Evolutionary conservation across 495 filamentous ascomycete genomes (phyloP), one percentile per base, ranked within the genome.

Genomic region (Annulohypoxylon maeteangense): DNA sequence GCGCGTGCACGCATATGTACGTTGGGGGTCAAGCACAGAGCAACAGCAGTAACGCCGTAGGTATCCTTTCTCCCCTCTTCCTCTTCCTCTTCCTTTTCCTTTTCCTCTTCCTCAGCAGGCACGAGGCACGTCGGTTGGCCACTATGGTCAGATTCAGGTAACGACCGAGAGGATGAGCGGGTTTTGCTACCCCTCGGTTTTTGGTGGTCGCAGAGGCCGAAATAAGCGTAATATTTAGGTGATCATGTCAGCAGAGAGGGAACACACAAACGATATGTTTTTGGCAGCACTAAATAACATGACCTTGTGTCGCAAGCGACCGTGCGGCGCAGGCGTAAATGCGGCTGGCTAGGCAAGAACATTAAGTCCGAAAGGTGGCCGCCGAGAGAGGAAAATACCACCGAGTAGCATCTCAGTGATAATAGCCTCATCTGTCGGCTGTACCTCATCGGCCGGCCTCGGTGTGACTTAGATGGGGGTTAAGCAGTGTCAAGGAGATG

Each of bases 281-380:
- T 29, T 53, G 25, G 48, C 23, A n/a, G 7, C 22, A 51, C 23
- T 25, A 51, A 40, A 57, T 57, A 57, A 57, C 54, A 57, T 57
- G 54, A 57, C 54, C 25, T 25, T 51, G 48, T 22, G 36, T 65
- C 42, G 55, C 23, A 47, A 48, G 60, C 25, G 29, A 38, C 38
- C 36, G 31, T 70, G 60, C 67, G 67, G 67, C 67, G 44, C 27
- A 62, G 32, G 20, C 31, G 18, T 48, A 48, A 54, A 48, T 47
- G 44, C 27, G 48, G 65, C 48, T 58, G 60, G 27, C 25, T 7
- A 27, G 16, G 6, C 34, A 38, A 55, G 4, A 51, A 3, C 7
- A 50, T 61, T 65, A 70, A 27, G 62, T 65, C 68, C 68, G 68
- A 70, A 51, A 56, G 62, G 8, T 44, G 47, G 55, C 47, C 36